Conservation (phyloP, 495 filamentous ascomycete genomes). For the Neurospora africana region DNA sequence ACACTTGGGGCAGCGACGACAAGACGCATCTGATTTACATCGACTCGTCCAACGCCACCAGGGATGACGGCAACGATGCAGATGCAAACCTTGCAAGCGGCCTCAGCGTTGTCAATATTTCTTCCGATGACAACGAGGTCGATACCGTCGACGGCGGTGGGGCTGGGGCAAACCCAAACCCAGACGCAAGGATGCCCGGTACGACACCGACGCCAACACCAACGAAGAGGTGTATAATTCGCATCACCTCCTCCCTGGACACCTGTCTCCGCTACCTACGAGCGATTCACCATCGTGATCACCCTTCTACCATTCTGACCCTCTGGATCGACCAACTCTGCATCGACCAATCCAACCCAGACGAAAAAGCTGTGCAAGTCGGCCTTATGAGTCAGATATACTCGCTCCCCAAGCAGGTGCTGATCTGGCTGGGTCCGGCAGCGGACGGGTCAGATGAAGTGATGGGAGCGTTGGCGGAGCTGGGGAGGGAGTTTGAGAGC, state of each 20-base stretch:
- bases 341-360: slow-evolving; percentile 16
- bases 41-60: too few species aligned
- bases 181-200: too few species aligned
- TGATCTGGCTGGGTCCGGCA: slow-evolving; percentile 17
- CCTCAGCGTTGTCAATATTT: too few species aligned
- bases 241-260: neutral
- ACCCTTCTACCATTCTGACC: too few species aligned
- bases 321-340: slow-evolving; percentile 20
- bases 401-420: slow-evolving; percentile 5
- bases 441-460: neutral
- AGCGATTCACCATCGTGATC: neutral
- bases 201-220: too few species aligned
- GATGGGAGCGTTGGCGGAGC: neutral
- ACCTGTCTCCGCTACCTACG: neutral
- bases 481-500: neutral
- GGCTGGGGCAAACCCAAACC: too few species aligned
- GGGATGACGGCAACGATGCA: too few species aligned
- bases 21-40: neutral
- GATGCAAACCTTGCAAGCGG: too few species aligned
- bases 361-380: slow-evolving; percentile 17
- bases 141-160: too few species aligned
- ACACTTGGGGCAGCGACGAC: slow-evolving; percentile 2
- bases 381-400: slow-evolving; percentile 18
- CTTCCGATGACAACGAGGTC: too few species aligned
- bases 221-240: neutral